A percentile compares a stretch with the other conserved stretches of the same genome.
Evolutionary conservation across 2,329 filamentous ascomycete genomes (phyloP).

Genomic region (Davidsoniella neocaledoniae): DNA sequence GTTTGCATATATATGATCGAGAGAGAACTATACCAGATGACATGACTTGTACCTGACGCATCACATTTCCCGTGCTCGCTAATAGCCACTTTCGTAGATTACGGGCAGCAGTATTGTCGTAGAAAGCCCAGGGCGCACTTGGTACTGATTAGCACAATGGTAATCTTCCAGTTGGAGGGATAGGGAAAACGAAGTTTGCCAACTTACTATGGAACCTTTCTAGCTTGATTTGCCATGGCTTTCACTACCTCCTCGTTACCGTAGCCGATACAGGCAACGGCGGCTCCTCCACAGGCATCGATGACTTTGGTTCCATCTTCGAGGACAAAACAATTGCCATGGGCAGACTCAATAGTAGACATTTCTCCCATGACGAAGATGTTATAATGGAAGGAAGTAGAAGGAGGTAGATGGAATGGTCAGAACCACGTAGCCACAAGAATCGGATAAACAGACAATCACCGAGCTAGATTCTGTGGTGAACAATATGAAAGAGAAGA

Average conservation of each 20-base stretch:
- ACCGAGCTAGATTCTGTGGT: no score
- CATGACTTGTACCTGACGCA: constrained; percentile 22
- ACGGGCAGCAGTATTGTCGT: constrained; percentile 2
- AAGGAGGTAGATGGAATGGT: no score
- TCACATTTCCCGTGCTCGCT: constrained; percentile 18
- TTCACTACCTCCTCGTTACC: constrained; percentile 41
- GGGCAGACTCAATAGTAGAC: background rate
- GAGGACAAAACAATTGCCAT: constrained; percentile 16
- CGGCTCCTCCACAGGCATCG: constrained; percentile 58
- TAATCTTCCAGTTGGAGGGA: background rate
- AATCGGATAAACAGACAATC: no score
- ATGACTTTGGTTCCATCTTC: constrained; percentile 37
- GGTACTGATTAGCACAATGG: background rate
- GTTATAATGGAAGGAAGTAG: no score
- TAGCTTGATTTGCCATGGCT: constrained; percentile 40
- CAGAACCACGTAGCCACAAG: no score
- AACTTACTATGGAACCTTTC: constrained; percentile 5
- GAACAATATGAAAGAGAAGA: no score
- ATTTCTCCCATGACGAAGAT: background rate
- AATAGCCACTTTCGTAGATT: constrained; percentile 15
- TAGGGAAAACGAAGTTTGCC: background rate
- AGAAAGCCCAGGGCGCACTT: constrained; percentile 10
- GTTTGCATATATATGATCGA: background rate
- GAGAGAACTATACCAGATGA: constrained; percentile 19
- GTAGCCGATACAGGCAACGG: constrained; percentile 55